Evolutionary conservation across 75 land plant genomes (phyloP).

Genomic region (Larix kaempferi): DNA sequence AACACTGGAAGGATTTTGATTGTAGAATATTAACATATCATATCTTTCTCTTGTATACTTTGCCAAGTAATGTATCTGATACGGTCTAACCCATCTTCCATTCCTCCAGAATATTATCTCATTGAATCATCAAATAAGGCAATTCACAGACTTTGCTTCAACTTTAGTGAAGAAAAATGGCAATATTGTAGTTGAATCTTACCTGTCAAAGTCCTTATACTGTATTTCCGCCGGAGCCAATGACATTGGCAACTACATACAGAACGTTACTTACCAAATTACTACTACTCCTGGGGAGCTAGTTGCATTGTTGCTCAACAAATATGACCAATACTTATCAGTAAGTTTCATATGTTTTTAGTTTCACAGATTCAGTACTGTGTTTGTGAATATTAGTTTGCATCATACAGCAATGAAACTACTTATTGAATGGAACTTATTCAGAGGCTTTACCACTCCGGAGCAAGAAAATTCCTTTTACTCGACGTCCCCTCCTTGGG

Average conservation of each 20-base stretch:
- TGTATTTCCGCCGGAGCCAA: not conserved
- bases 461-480: slow-evolving; percentile 8
- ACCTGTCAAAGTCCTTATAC: not conserved
- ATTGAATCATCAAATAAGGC: not conserved
- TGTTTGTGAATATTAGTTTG: not conserved
- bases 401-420: not conserved
- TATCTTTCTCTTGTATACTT: no score
- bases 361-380: not conserved
- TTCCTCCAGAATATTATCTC: no score
- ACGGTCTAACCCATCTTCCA: no score
- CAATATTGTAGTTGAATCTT: not conserved
- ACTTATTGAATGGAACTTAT: not conserved
- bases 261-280: not conserved
- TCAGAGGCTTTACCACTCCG: not conserved
- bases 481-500: not conserved
- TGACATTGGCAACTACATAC: not conserved
- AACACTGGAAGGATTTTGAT: no score
- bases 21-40: no score
- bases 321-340: not conserved
- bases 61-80: not conserved
- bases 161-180: not conserved
- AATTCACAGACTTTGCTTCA: not conserved
- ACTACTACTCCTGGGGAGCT: not conserved
- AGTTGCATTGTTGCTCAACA: not conserved
- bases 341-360: not conserved